A percentile compares a stretch with the other conserved stretches of the same genome.
phyloP scores from a whole-genome alignment of 2,329 filamentous ascomycete genomes.

The Dichotomopilus funicola region DNA sequence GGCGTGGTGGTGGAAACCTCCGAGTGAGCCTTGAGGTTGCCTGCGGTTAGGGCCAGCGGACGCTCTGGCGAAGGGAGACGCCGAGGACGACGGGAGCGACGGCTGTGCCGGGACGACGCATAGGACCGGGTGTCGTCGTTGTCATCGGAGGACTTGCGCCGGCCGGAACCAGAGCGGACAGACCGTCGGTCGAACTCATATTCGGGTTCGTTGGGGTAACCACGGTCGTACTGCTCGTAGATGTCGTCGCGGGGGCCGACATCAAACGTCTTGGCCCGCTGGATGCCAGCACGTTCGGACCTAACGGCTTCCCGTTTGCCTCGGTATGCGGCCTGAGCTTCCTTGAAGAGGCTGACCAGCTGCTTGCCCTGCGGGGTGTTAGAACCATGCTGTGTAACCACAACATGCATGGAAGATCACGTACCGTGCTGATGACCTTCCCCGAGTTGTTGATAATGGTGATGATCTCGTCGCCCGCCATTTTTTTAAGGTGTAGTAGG shows the following conservation, averaged over 20 bases:
- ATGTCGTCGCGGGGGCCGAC: constrained; percentile 27
- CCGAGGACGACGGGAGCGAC: constrained; percentile 34
- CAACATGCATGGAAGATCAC: background rate
- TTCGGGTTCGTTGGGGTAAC: constrained; percentile 22
- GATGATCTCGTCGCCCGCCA: constrained; percentile 56
- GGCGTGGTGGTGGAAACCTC: constrained; percentile 46
- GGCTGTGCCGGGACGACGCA: constrained; percentile 33
- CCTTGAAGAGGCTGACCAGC: constrained; percentile 82
- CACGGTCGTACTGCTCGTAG: constrained; percentile 24
- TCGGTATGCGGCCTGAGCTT: constrained; percentile 80
- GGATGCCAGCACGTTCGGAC: constrained; percentile 48
- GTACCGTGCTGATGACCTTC: constrained; percentile 81
- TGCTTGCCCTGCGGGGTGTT: constrained; percentile 65
- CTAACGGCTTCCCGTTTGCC: constrained; percentile 80
- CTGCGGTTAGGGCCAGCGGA: constrained; percentile 41
- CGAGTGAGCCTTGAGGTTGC: constrained; percentile 47
- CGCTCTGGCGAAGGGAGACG: constrained; percentile 29
- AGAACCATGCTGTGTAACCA: background rate
- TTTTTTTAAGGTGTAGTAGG: constrained; percentile 1
- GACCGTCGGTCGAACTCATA: constrained; percentile 23
- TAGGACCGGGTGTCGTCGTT: constrained; percentile 24
- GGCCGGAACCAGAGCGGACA: constrained; percentile 11
- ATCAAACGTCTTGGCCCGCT: constrained; percentile 56
- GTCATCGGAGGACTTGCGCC: constrained; percentile 26
- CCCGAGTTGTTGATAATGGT: constrained; percentile 87